Base-by-base conservation (phyloP, 1,284 basidiomycete species). In the Puccinia horiana region DNA sequence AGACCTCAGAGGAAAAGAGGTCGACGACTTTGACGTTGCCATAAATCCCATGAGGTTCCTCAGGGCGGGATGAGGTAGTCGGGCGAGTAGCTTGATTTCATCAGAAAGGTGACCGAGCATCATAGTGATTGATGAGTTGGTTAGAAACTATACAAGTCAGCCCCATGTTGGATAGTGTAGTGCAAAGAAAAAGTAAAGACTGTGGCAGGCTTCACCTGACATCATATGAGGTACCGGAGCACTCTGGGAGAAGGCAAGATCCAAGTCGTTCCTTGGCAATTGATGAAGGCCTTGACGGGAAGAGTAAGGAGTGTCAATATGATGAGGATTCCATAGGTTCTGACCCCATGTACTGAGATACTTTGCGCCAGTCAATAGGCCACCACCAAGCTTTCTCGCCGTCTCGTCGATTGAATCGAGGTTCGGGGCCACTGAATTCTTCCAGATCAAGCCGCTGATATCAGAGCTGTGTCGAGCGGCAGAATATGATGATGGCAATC, bases 391-490 rank as follows among this genome's bases (percentile, higher is more conserved):
- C 56, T 75, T 81, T 14, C 80, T 56, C 16, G 80, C 80, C 1
- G 80, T 81, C 56, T 81, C 80, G 49, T 81, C 80, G 29, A 81
- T 81, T 0, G 80, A 29, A 56, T 81, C 80, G 18, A 81, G 52
- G 47, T 75, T 81, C 5, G 69, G 72, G 23, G 58, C 58, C 14
- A 81, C 47, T 11, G 80, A 75, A 37, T 75, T 26, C 29, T 56
- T 75, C 80, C 80, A 81, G 35, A 70, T 81, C 12, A 37, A 44
- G 75, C 56, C 47, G 23, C 29, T 76, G 75, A 63, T 65, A 47
- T 40, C 75, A 44, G 47, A 65, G 54, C 54, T 47, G 37, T 76
- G 47, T 23, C 72, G 75, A 63, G 42, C 11, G 14, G 29, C 44
- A 73, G 70, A 73, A 29, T 47, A 49, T 29, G 29, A 49, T 18